A percentile compares a stretch with the other conserved stretches of the same genome.
Evolutionary conservation across 2,329 filamentous ascomycete species (phyloP).

Genomic region (Penicillium sp.): DNA sequence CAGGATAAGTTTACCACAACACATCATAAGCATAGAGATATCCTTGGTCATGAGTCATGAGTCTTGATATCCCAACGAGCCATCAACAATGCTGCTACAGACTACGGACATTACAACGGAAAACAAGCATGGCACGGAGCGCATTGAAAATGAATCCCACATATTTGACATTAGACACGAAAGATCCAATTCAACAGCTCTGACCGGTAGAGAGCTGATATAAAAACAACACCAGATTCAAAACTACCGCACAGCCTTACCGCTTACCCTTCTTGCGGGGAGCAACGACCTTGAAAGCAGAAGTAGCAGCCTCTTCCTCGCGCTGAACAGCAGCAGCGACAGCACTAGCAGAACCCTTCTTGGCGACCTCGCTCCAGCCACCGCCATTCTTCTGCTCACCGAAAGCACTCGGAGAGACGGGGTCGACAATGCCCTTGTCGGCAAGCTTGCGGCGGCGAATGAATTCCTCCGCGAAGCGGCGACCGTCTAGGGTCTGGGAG

Average conservation of each 20-base stretch:
- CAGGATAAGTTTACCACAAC: too few species aligned
- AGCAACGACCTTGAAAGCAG: slow-evolving; percentile 84
- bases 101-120: background rate
- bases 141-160: background rate
- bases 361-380: slow-evolving; percentile 95
- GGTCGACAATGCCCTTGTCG: slow-evolving; percentile 80
- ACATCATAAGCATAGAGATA: too few species aligned
- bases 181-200: slow-evolving; percentile 13
- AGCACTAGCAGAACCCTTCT: slow-evolving; percentile 63
- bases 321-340: slow-evolving; percentile 44
- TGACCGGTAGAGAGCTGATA: too few species aligned
- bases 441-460: slow-evolving; percentile 88
- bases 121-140: background rate
- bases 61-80: too few species aligned
- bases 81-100: background rate
- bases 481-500: slow-evolving; percentile 85
- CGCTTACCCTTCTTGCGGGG: slow-evolving; percentile 85
- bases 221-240: background rate
- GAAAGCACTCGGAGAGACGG: slow-evolving; percentile 54
- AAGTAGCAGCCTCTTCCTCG: slow-evolving; percentile 44
- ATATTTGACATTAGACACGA: slow-evolving; percentile 5
- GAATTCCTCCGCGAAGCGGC: slow-evolving; percentile 91
- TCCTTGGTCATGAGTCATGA: too few species aligned
- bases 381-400: slow-evolving; percentile 53
- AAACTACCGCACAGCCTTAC: slow-evolving; percentile 45